Base-by-base conservation (phyloP, 164 flowering plant species). In the Dillenia turbinata region DNA sequence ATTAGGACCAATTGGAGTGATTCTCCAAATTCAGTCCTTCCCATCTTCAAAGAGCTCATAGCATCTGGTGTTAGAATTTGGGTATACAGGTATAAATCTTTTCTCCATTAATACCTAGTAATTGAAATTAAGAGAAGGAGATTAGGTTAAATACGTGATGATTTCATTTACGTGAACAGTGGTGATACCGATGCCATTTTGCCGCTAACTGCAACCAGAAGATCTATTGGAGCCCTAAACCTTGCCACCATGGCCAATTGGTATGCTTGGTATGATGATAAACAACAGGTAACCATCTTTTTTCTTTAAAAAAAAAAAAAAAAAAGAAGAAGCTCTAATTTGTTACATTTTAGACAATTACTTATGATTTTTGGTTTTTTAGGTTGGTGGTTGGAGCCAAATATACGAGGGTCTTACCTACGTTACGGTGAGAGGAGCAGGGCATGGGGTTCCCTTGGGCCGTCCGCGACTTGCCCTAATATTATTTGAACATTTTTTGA, bases 341-440 rank as follows among this genome's bases (percentile, higher is more conserved):
- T 19, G 22, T 19, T 19, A 1, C 22, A 19, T 19, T 19, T 19
- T 19, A 19, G 22, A 19, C 1, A 19, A 19, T 19, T 19, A 19
- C 22, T 19, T 19, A 19, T 19, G 22, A 19, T 19, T 19, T 19
- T 19, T 19, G 1, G 22, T 19, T 19, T 19, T 44, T 33, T 70
- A 94, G 99, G 97, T 94, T 71, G 99, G 99, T 57, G 99, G 97
- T 12, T 94, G 99, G 97, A 94, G 93, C 78, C 96, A 94, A 77
- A 79, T 87, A 16, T 94, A 94, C 78, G 70, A 86, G 70, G 99
- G 97, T 44, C 79, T 91, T 46, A 94, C 97, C 50, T 65, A 87
- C 9, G 97, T 91, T 14, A 83, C 96, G 5, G 81, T 94, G 12
- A 78, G 80, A 0, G 97, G 96, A 56, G 99, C 99, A 50, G 97